Conservation (phyloP, 78 protist genomes). For the Paratrimastix pyriformis region DNA sequence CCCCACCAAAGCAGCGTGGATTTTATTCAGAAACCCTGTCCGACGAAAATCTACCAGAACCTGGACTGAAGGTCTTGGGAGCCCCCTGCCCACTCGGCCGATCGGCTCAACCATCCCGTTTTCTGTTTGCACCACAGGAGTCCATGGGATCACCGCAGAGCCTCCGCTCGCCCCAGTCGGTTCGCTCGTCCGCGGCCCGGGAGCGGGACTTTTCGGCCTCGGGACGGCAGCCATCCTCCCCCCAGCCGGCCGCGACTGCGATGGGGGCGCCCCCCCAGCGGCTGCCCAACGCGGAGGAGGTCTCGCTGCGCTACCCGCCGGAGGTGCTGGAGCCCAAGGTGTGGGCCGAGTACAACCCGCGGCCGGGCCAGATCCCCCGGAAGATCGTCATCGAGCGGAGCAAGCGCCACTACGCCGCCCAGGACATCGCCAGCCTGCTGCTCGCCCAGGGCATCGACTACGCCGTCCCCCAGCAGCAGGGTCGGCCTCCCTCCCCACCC, state of each 20-base stretch:
- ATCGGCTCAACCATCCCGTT: background rate
- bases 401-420: conserved; percentile 26
- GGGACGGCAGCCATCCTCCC: background rate
- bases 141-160: background rate
- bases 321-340: conserved; percentile 66
- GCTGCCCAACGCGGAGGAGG: background rate
- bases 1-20: background rate
- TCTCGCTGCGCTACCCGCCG: conserved; percentile 8
- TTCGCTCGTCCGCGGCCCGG: background rate
- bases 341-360: conserved; percentile 25
- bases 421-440: conserved; percentile 23
- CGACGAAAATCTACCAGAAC: background rate
- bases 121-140: background rate
- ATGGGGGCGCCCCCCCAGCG: background rate
- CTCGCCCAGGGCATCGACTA: conserved; percentile 27
- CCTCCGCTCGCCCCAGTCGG: conserved; percentile 7
- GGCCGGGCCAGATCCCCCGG: conserved; percentile 50
- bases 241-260: background rate
- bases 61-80: background rate
- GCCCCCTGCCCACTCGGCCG: background rate
- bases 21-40: conserved; percentile 17
- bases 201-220: background rate
- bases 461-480: background rate
- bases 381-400: conserved; percentile 54
- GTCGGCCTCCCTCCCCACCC: background rate